phyloP scores from a whole-genome alignment of 352 stramenopile species.

The Phytophthora fragariae region DNA sequence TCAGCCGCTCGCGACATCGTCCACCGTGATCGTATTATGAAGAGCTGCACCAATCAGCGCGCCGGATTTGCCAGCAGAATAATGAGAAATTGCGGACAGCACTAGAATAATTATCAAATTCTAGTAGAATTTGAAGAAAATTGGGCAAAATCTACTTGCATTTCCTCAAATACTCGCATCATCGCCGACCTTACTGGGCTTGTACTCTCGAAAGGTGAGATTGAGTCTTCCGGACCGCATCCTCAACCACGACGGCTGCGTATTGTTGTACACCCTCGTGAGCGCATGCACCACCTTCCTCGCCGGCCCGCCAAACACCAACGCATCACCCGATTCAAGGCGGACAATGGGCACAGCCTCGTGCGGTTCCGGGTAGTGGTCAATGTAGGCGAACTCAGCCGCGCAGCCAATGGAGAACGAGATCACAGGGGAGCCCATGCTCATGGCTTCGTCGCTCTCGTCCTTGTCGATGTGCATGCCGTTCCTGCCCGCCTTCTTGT shows the following conservation, averaged over 20 bases:
- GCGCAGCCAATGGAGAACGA: constrained; percentile 75
- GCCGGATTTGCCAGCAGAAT: neutral
- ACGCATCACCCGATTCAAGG: constrained; percentile 69
- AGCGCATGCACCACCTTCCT: constrained; percentile 71
- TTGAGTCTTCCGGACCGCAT: constrained; percentile 75
- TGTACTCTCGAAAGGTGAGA: constrained; percentile 76
- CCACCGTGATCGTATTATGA: neutral
- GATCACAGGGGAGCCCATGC: constrained; percentile 69
- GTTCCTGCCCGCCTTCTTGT: constrained; percentile 77
- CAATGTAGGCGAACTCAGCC: constrained; percentile 74
- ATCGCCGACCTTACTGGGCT: constrained; percentile 37
- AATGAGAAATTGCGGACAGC: too few species aligned
- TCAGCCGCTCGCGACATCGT: constrained; percentile 33
- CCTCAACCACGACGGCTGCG: constrained; percentile 58
- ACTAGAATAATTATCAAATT: too few species aligned
- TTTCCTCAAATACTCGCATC: too few species aligned
- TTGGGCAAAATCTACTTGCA: too few species aligned
- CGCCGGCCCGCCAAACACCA: constrained; percentile 75
- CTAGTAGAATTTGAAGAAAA: too few species aligned
- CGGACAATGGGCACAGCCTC: constrained; percentile 69
- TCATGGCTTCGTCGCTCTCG: constrained; percentile 65
- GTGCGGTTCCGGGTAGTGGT: constrained; percentile 61
- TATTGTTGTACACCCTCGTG: constrained; percentile 67
- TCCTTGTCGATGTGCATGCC: constrained; percentile 83
- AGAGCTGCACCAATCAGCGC: neutral